Percentiles rank a stretch among this genome's conserved stretches.
Evolutionary conservation across 345 rosid species (phyloP).

Genomic region (Isatis tinctoria): DNA sequence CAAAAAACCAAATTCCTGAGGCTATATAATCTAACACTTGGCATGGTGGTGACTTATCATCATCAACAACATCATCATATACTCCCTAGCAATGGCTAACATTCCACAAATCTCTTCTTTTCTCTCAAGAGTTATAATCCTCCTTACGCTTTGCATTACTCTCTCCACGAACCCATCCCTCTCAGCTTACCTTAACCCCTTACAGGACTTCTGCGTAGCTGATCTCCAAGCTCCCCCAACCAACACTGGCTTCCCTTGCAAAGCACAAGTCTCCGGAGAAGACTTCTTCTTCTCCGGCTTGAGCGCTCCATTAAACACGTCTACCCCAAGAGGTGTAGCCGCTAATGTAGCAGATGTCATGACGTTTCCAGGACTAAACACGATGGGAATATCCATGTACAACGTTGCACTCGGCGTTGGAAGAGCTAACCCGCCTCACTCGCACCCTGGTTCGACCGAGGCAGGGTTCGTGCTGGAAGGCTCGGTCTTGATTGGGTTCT

Average conservation of each 20-base stretch:
- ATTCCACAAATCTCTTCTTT: constrained; percentile 13
- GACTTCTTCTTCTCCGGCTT: constrained; percentile 71
- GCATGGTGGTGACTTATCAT: not conserved
- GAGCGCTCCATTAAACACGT: constrained; percentile 45
- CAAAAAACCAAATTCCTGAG: not conserved
- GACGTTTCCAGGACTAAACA: constrained; percentile 57
- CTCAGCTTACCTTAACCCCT: constrained; percentile 38
- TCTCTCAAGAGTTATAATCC: not conserved
- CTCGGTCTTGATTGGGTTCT: constrained; percentile 55
- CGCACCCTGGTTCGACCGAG: constrained; percentile 56
- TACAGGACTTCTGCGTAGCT: constrained; percentile 70
- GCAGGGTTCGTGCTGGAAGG: constrained; percentile 50
- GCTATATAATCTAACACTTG: constrained; percentile 10
- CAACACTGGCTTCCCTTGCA: constrained; percentile 64
- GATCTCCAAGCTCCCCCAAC: constrained; percentile 33
- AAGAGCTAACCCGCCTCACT: constrained; percentile 64
- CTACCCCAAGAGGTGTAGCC: constrained; percentile 34
- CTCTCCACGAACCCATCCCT: constrained; percentile 34
- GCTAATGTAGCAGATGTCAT: constrained; percentile 40
- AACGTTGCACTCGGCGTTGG: constrained; percentile 51
- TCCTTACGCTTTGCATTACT: constrained; percentile 19
- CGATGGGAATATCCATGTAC: constrained; percentile 63
- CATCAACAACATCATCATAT: constrained; percentile 1
- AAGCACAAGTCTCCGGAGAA: constrained; percentile 43
- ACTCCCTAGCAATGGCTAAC: constrained; percentile 12